Conservation (phyloP, 371 early-diverging fungal species). For the Mucor ambiguus region DNA sequence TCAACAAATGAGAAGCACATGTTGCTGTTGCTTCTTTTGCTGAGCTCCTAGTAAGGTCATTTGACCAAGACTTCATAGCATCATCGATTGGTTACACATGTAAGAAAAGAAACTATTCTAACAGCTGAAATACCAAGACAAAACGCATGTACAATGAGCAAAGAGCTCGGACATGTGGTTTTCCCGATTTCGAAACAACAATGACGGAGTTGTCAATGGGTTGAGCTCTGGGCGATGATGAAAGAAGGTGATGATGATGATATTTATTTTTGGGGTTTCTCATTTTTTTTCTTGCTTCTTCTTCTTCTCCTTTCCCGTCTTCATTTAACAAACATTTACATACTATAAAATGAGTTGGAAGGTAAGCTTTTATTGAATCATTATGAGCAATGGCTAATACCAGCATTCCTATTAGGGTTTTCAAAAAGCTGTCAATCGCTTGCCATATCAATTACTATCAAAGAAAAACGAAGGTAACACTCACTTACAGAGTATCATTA, state of each 20-base stretch:
- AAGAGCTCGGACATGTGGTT: not conserved
- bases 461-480: constrained; percentile 49
- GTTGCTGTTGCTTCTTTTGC: not conserved
- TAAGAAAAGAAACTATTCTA: not conserved
- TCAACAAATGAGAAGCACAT: not conserved
- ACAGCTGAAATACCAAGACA: not conserved
- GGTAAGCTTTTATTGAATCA: not conserved
- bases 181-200: not conserved
- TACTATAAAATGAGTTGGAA: constrained; percentile 13
- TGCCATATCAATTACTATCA: constrained; percentile 46
- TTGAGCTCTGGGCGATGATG: not conserved
- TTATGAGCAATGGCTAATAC: not conserved
- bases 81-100: not conserved
- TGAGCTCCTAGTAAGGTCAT: not conserved
- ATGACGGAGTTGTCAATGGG: constrained; percentile 4
- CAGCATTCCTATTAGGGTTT: constrained; percentile 19
- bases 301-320: not conserved
- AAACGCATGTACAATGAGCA: not conserved
- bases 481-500: not conserved
- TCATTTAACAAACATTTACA: not conserved
- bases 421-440: constrained; percentile 36
- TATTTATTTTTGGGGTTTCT: not conserved
- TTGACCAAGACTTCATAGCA: not conserved
- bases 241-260: not conserved
- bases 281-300: not conserved